Percentiles rank a stretch among this genome's conserved stretches.
Conservation (phyloP, 345 rosid species). For the Durio zibethinus region DNA sequence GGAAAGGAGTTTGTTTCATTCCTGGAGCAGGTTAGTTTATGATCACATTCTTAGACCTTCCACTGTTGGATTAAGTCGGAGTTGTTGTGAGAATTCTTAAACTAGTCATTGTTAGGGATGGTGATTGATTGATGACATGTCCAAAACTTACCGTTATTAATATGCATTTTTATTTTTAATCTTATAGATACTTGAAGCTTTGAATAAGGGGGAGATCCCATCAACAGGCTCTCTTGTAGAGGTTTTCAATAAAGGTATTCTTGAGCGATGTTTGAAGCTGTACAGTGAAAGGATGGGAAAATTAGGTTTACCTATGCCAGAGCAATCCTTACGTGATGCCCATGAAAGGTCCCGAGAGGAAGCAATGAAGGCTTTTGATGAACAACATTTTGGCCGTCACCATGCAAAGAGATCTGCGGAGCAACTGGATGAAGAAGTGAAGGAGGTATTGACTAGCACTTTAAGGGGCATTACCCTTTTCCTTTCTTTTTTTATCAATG, state of each 20-base stretch:
- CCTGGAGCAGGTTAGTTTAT: constrained; percentile 73
- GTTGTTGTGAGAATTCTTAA: not conserved
- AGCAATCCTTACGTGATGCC: constrained; percentile 56
- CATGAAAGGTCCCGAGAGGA: constrained; percentile 58
- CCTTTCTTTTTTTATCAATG: not conserved
- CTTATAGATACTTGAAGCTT: constrained; percentile 89
- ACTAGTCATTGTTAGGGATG: not conserved
- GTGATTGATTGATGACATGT: not conserved
- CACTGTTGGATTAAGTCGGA: not conserved
- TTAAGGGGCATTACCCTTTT: not conserved
- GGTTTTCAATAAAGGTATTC: constrained; percentile 90
- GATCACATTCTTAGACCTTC: not conserved
- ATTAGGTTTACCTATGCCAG: constrained; percentile 62
- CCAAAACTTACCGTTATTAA: not conserved
- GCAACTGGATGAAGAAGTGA: constrained; percentile 78
- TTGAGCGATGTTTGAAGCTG: constrained; percentile 78
- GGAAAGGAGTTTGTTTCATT: constrained; percentile 93
- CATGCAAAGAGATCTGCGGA: constrained; percentile 80
- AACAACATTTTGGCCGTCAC: constrained; percentile 89
- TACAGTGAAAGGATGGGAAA: constrained; percentile 67
- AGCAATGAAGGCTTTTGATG: constrained; percentile 71
- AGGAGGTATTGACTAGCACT: constrained; percentile 52
- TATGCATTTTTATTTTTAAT: constrained; percentile 9
- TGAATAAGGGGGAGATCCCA: constrained; percentile 99
- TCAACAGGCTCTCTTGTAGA: constrained; percentile 98